Evolutionary conservation across 2,329 filamentous ascomycete genomes (phyloP).

Genomic region (Diaporthe longicolla): DNA sequence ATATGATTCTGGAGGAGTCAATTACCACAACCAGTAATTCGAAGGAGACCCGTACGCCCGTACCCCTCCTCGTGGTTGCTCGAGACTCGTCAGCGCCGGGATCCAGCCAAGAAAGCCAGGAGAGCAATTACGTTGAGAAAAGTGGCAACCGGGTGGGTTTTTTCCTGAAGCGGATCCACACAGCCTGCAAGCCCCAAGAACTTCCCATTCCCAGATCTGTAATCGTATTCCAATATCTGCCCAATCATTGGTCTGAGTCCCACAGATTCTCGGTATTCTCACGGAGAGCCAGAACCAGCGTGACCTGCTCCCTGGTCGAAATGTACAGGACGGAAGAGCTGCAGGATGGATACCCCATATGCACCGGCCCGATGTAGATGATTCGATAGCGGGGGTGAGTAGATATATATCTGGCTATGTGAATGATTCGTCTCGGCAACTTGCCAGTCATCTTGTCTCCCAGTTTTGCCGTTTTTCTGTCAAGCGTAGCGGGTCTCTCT

Average conservation of each 20-base stretch:
- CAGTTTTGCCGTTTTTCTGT: not conserved
- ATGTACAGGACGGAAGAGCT: conserved; percentile 42
- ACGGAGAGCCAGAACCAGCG: conserved; percentile 14
- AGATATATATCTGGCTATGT: conserved; percentile 12
- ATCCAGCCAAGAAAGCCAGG: conserved; percentile 17
- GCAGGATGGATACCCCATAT: conserved; percentile 25
- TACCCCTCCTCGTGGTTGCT: conserved; percentile 2
- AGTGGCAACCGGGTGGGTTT: conserved; percentile 29
- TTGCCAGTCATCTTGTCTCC: not conserved
- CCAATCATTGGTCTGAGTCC: conserved; percentile 21
- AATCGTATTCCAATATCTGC: conserved; percentile 28
- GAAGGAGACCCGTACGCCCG: not conserved
- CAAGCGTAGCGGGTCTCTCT: not conserved
- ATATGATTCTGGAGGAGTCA: not conserved
- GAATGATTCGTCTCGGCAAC: not conserved
- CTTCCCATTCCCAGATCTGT: conserved; percentile 19
- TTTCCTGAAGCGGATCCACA: conserved; percentile 11
- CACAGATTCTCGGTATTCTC: conserved; percentile 33
- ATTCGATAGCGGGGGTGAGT: conserved; percentile 4
- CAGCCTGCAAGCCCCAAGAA: conserved; percentile 8
- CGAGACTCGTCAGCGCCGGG: conserved; percentile 14
- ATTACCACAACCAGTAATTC: not conserved
- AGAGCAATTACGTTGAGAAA: conserved; percentile 27
- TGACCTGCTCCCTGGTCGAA: conserved; percentile 22
- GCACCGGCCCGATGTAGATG: conserved; percentile 28